Conservation (phyloP, 345 rosid genomes). For the Syzygium jambos region DNA sequence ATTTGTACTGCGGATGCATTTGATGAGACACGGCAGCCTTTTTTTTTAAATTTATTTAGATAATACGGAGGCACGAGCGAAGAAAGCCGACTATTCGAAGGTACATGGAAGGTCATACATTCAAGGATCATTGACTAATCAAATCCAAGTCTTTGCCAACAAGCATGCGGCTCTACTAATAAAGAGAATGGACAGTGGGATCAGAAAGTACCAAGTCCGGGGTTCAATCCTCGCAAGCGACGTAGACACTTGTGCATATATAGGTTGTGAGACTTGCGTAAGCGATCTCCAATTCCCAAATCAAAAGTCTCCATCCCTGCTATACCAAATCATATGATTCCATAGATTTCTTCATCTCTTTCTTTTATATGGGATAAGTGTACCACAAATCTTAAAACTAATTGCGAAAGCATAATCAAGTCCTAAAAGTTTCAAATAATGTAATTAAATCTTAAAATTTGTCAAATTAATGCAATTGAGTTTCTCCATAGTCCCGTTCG, state of each 20-base stretch:
- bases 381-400: too few relatives aligned
- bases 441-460: too few relatives aligned
- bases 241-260: too few relatives aligned
- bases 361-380: too few relatives aligned
- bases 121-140: neutral
- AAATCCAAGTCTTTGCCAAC: neutral
- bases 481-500: neutral
- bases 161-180: too few relatives aligned
- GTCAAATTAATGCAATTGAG: too few relatives aligned
- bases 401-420: accelerated
- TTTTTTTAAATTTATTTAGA: neutral
- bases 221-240: too few relatives aligned
- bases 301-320: neutral
- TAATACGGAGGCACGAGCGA: neutral
- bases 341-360: neutral
- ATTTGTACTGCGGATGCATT: neutral
- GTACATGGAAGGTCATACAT: neutral
- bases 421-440: too few relatives aligned
- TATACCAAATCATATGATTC: neutral
- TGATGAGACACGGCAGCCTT: neutral
- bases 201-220: too few relatives aligned
- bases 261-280: neutral
- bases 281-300: neutral
- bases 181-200: too few relatives aligned
- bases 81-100: neutral